phyloP scores from a whole-genome alignment of 208 protist species.

The Porcisia hertigi region DNA sequence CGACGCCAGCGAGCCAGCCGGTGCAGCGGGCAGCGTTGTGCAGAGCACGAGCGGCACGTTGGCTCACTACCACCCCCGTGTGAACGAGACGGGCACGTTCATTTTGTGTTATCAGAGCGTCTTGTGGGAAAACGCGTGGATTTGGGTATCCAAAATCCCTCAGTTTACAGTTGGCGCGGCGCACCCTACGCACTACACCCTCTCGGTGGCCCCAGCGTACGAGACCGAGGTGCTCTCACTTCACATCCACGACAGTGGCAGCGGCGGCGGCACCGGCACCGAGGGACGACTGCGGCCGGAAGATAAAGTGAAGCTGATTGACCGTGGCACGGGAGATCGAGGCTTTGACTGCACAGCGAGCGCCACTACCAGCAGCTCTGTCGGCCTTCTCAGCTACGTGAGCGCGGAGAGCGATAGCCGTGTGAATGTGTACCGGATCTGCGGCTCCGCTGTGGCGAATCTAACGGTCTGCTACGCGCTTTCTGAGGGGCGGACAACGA shows the following conservation, averaged over 20 bases:
- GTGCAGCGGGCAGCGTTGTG: slow-evolving; percentile 52
- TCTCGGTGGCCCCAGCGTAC: slow-evolving; percentile 51
- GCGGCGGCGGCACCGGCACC: not conserved
- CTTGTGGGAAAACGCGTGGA: slow-evolving; percentile 46
- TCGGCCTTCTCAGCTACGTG: slow-evolving; percentile 44
- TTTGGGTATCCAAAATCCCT: slow-evolving; percentile 52
- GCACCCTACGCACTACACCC: slow-evolving; percentile 54
- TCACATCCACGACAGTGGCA: slow-evolving; percentile 39
- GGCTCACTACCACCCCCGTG: slow-evolving; percentile 63
- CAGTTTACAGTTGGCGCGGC: slow-evolving; percentile 71
- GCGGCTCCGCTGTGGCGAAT: slow-evolving; percentile 36
- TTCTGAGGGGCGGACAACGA: slow-evolving; percentile 13
- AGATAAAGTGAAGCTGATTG: slow-evolving; percentile 64
- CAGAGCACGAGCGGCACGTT: slow-evolving; percentile 41
- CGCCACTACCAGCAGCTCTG: slow-evolving; percentile 33
- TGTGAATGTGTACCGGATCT: slow-evolving; percentile 61
- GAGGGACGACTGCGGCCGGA: slow-evolving; percentile 32
- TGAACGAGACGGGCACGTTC: slow-evolving; percentile 71
- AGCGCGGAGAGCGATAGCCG: slow-evolving; percentile 42
- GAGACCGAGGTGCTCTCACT: slow-evolving; percentile 57
- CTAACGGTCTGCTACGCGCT: slow-evolving; percentile 83
- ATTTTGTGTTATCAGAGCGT: slow-evolving; percentile 86
- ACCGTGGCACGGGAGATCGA: slow-evolving; percentile 17
- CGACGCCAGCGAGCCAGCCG: slow-evolving; percentile 50
- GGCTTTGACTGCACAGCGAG: slow-evolving; percentile 65